Base-by-base conservation (phyloP, 768 basidiomycete genomes). In the Boletus reticulatus region DNA sequence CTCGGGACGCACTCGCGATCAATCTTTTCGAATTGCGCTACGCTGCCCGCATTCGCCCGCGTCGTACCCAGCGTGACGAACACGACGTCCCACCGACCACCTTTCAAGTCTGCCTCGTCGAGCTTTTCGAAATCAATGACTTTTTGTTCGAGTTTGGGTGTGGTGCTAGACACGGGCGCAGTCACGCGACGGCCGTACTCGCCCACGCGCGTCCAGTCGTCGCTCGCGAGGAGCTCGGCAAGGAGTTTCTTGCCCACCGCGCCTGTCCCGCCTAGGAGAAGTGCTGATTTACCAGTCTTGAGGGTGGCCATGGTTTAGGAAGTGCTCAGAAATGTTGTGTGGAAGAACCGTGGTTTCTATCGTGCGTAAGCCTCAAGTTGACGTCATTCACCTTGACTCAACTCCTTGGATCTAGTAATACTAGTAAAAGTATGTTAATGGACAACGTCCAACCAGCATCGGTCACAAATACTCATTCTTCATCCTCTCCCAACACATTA, bases 11-110 rank as follows among this genome's bases (percentile, higher is more conserved):
- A 90, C 84, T 88, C 84, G 69, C 85, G 75, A 62, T 92, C 91
- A 53, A 92, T 89, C 74, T 82, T 88, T 65, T 86, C 84, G 58
- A 90, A 92, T 10, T 78, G 78, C 36, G 78, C 81, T 1, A 79
- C 80, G 58, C 85, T 80, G 4, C 88, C 88, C 0, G 88, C 89
- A 16, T 32, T 55, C 16, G 77, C 80, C 24, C 72, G 76, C 13
- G 83, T 84, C 19, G 89, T 92, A 9, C 89, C 91, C 10, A 92
- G 69, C 75, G 88, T 78, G 57, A 93, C 82, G 63, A 84, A 87
- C 0, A 93, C 84, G 20, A 87, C 84, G 68, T 91, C 88, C 84
- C 87, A 90, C 43, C 79, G 81, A 10, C 77, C 80, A 1, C 79
- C 75, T 43, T 76, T 75, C 60, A 89, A 60, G 6, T 76, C 78